These are phyloP conservation scores for Colletotrichum ledebouriae DNA, from an alignment of 2,329 filamentous ascomycete genomes.

Conservation along the genomic window DNA sequence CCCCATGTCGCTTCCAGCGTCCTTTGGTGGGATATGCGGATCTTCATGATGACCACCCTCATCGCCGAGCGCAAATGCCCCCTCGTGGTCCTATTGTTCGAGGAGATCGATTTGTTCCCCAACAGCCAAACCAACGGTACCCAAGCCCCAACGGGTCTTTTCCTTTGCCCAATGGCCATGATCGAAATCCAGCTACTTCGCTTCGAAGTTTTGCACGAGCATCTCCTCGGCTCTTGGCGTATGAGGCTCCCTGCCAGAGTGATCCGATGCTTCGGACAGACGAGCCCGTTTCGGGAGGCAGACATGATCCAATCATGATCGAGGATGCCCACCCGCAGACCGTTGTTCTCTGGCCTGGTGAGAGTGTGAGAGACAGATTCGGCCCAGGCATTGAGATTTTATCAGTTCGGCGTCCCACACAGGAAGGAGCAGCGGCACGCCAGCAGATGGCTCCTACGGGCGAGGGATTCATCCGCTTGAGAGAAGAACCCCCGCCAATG, in stretches of 20 bases:
- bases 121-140: constrained; percentile 17
- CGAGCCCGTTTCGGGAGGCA: constrained; percentile 44
- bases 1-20: constrained; percentile 24
- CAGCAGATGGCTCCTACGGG: constrained; percentile 13
- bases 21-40: constrained; percentile 35
- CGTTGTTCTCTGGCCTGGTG: constrained; percentile 51
- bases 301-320: constrained; percentile 54
- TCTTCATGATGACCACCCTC: constrained; percentile 23
- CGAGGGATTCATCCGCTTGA: constrained; percentile 37
- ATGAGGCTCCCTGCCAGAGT: constrained; percentile 21
- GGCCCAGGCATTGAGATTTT: constrained; percentile 39
- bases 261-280: constrained; percentile 7
- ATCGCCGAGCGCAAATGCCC: constrained; percentile 16
- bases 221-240: constrained; percentile 38
- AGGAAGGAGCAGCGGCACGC: constrained; percentile 16
- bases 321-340: constrained; percentile 47
- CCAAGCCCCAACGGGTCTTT: constrained; percentile 10
- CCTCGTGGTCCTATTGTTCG: constrained; percentile 19
- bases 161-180: constrained; percentile 6
- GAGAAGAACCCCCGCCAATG: constrained; percentile 21
- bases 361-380: constrained; percentile 46
- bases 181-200: constrained; percentile 4
- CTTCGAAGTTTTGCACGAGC: constrained; percentile 40
- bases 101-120: constrained; percentile 7
- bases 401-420: constrained; percentile 34